Conservation (phyloP, 2,329 filamentous ascomycete species). For the Botrytis pseudocinerea region DNA sequence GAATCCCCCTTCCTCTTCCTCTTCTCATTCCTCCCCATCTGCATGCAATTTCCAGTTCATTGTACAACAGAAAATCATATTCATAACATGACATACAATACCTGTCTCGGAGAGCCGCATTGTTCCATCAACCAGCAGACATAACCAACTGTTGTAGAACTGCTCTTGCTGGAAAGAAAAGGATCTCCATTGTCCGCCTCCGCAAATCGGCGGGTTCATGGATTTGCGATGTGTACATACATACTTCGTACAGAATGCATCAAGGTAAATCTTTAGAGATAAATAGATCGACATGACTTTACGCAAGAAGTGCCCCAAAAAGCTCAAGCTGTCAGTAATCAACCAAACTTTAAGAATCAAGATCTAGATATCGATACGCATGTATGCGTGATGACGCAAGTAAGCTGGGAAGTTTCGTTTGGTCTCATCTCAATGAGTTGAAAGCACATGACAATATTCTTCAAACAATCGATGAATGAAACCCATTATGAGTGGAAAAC, state of each 20-base stretch:
- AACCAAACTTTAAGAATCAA: constrained; percentile 8
- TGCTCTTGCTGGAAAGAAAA: neutral
- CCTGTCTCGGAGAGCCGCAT: neutral
- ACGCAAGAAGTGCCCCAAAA: neutral
- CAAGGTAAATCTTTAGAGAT: neutral
- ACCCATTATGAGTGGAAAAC: neutral
- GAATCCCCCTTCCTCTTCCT: neutral
- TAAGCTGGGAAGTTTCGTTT: neutral
- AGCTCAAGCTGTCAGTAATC: constrained; percentile 2
- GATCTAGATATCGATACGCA: neutral
- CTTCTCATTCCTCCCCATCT: neutral
- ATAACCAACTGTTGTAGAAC: neutral
- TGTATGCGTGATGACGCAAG: constrained; percentile 19
- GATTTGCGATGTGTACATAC: neutral
- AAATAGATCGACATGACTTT: neutral
- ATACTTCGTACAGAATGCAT: neutral
- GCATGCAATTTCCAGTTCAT: neutral
- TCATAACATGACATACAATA: neutral
- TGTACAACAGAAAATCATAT: neutral
- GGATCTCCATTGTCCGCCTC: constrained; percentile 1
- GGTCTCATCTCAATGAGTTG: neutral
- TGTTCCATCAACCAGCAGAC: neutral
- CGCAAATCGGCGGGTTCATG: constrained; percentile 8
- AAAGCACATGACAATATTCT: neutral
- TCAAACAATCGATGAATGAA: neutral